These are phyloP conservation scores for Penicillium fimorum DNA, from an alignment of 495 filamentous ascomycete genomes.

Conservation along the genomic window DNA sequence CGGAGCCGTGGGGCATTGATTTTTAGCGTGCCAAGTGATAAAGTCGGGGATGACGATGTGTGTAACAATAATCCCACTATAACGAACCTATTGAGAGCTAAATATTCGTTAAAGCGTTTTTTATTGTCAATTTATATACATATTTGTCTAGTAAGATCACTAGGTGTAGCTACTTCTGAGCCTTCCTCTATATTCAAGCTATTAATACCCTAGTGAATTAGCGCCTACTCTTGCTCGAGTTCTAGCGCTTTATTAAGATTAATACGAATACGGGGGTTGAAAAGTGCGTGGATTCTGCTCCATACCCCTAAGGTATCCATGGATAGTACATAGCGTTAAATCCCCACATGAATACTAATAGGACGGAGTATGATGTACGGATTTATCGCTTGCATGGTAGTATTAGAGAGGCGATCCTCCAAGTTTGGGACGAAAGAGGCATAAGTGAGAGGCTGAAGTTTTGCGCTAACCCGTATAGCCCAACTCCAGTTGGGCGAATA, in stretches of 20 bases:
- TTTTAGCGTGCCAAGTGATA: slow-evolving; percentile 17
- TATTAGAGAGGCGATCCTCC: neutral
- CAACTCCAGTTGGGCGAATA: neutral
- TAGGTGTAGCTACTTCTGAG: neutral
- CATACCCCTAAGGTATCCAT: too few relatives aligned
- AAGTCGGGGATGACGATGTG: neutral
- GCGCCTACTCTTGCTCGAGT: neutral
- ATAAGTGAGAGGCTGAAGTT: too few relatives aligned
- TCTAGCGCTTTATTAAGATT: neutral
- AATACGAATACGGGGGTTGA: neutral
- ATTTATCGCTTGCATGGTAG: too few relatives aligned
- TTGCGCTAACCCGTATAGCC: neutral
- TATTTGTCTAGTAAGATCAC: neutral
- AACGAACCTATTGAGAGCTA: neutral
- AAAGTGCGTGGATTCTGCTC: neutral
- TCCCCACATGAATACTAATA: too few relatives aligned
- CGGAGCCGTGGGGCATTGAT: slow-evolving; percentile 32
- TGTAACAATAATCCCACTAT: too few relatives aligned
- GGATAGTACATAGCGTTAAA: too few relatives aligned
- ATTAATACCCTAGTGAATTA: neutral
- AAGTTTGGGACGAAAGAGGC: too few relatives aligned
- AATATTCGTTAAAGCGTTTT: neutral
- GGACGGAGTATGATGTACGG: too few relatives aligned
- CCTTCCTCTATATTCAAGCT: neutral
- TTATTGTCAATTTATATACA: neutral